Base-by-base conservation (phyloP, 2,329 filamentous ascomycete species). In the Immersiporthe knoxdaviesiana region DNA sequence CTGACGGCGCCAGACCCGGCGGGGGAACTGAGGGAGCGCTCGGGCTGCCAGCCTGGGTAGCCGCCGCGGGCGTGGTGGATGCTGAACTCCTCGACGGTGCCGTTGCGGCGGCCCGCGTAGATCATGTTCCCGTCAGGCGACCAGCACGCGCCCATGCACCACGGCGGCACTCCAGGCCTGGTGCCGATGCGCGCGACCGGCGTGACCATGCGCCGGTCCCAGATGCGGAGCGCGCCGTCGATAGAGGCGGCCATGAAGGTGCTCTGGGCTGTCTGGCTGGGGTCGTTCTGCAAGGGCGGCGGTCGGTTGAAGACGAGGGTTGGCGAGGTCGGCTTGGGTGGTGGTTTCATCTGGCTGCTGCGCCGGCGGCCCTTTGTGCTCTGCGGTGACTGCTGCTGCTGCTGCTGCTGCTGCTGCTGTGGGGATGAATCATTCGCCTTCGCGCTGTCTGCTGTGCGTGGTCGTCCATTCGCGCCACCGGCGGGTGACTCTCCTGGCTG, bases 141-240 rank as follows among this genome's bases (percentile, higher is more conserved):
- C 96, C 96, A 99, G 81, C 94, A 97, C 0, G 94, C 93, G 73
- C 93, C 94, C 90, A 97, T 97, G 79, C 95, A 98, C 95, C 95
- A 99, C 0, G 95, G 96, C 1, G 96, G 95, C 0, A 93, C 92
- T 24, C 90, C 89, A 14, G 89, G 87, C 14, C 90, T 85, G 24
- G 92, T 92, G 1, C 85, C 84, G 68, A 98, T 95, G 37, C 90
- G 89, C 2, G 96, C 94, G 1, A 97, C 85, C 0, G 95, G 91
- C 47, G 91, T 87, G 1, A 87, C 87, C 72, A 92, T 88, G 27
- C 96, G 89, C 3, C 91, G 85, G 76, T 99, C 97, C 95, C 96
- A 99, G 73, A 99, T 89, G n/a, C 94, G 91, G 59, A 99, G 84
- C 0, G 90, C 90, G 66, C 95, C 94, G 80, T 98, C 92, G 11